Evolutionary conservation across 768 basidiomycete species (phyloP), one percentile per base, ranked within the genome.

Genomic region (Postia placenta): DNA sequence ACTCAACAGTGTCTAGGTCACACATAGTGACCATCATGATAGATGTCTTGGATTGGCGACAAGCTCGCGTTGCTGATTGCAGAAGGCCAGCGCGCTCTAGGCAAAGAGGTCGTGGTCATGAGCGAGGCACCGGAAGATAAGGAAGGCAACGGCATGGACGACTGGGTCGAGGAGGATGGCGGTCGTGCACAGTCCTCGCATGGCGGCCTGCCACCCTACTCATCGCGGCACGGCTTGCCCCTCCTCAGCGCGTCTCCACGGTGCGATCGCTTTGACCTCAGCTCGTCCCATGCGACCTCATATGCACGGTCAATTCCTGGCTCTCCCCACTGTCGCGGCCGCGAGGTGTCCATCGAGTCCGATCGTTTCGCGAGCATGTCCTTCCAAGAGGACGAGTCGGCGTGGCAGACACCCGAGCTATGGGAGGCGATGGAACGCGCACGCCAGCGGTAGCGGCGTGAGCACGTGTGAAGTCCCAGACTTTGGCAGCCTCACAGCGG

Each of bases 31-130:
- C n/a, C n/a, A n/a, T n/a, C 11, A 36, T 45, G 17, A 12, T 58
- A 89, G 75, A 90, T 91, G 85, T 85, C 88, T 56, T 88, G 85
- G 85, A 85, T 91, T 51, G 84, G 85, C 17, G 81, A 78, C 53
- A 80, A 78, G 54, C 75, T 92, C 25, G 65, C 78, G 23, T 68
- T 67, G 51, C 76, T 92, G 44, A 92, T 92, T 54, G 79, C 81
- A 58, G 81, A 92, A 57, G 90, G 90, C 14, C 81, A 86, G 60
- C 80, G 76, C 40, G 90, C 90, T 0, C 73, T 92, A 5, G 79
- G 76, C 12, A 71, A 76, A n/a, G 87, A 92, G 61, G 74, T 92
- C 14, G 88, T 92, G 7, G 79, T 89, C 3, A 79, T 82, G 76
- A 81, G 80, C 52, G 87, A 89, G 41, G 72, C 74, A 3, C 72